Percentiles rank a stretch among this genome's conserved stretches.
phyloP scores from a whole-genome alignment of 164 flowering plant genomes.

The Tetracentron sinense region DNA sequence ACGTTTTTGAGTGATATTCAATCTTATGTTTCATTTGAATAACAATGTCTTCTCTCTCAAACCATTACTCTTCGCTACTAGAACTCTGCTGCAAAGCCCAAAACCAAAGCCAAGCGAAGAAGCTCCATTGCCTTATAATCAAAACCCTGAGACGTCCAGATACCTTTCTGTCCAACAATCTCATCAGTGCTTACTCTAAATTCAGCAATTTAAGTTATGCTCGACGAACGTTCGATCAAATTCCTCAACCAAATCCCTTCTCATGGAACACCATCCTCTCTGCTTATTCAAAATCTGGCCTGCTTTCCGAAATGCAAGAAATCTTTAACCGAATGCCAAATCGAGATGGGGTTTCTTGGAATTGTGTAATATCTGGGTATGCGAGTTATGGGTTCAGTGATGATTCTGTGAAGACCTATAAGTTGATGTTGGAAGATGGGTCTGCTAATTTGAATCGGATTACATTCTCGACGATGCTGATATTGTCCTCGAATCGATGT shows the following conservation, averaged over 20 bases:
- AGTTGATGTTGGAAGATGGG: slow-evolving; percentile 22
- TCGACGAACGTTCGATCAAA: slow-evolving; percentile 61
- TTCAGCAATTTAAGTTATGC: slow-evolving; percentile 47
- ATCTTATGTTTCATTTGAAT: too few species aligned
- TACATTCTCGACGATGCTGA: slow-evolving; percentile 27
- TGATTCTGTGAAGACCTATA: slow-evolving; percentile 17
- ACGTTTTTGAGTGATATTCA: too few species aligned
- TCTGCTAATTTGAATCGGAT: slow-evolving; percentile 19
- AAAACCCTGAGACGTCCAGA: slow-evolving; percentile 48
- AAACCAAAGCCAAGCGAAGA: slow-evolving; percentile 41
- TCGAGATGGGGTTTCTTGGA: slow-evolving; percentile 45
- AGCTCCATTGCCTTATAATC: slow-evolving; percentile 59
- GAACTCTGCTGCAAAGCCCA: slow-evolving; percentile 48
- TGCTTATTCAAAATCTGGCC: slow-evolving; percentile 56
- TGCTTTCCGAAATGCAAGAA: slow-evolving; percentile 16
- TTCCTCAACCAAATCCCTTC: slow-evolving; percentile 53
- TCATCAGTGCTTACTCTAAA: slow-evolving; percentile 41
- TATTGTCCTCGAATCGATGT: slow-evolving; percentile 10
- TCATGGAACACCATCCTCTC: slow-evolving; percentile 79
- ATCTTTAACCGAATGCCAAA: slow-evolving; percentile 18
- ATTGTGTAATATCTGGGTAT: slow-evolving; percentile 32
- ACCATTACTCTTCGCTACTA: slow-evolving; percentile 45
- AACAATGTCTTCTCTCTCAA: slow-evolving; percentile 34
- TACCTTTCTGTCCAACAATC: slow-evolving; percentile 52
- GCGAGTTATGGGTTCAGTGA: slow-evolving; percentile 7